Conservation (phyloP, 441 rosid species). For the Manihot esculenta region DNA sequence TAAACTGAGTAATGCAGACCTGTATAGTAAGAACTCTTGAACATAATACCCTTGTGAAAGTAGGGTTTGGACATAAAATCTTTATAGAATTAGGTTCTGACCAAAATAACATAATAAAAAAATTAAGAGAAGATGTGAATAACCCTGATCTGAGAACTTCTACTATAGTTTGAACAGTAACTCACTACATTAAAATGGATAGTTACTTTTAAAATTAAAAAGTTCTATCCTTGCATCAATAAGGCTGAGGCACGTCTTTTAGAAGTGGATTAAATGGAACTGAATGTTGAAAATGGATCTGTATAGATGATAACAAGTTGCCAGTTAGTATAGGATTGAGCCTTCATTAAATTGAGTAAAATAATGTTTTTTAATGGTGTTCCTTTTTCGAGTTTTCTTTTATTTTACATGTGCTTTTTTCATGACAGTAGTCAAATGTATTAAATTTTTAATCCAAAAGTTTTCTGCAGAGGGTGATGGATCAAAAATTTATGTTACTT, state of each 20-base stretch:
- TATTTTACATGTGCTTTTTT: not conserved
- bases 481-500: slow-evolving; percentile 89
- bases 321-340: not conserved
- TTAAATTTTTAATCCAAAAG: not conserved
- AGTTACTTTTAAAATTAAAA: too few species aligned
- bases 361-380: not conserved
- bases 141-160: too few species aligned
- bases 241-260: not conserved
- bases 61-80: too few species aligned
- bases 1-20: too few species aligned
- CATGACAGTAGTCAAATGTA: slow-evolving; percentile 1
- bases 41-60: too few species aligned
- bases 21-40: too few species aligned
- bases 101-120: too few species aligned
- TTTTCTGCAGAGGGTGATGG: slow-evolving; percentile 95
- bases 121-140: too few species aligned
- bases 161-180: too few species aligned
- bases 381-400: not conserved
- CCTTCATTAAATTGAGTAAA: not conserved
- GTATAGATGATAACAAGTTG: not conserved
- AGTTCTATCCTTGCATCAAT: too few species aligned
- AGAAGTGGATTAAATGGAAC: not conserved
- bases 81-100: too few species aligned
- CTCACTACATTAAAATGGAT: too few species aligned
- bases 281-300: not conserved